Evolutionary conservation across 2,329 filamentous ascomycete species (phyloP), one percentile per base, ranked within the genome.

Genomic region (Periconia sp.): DNA sequence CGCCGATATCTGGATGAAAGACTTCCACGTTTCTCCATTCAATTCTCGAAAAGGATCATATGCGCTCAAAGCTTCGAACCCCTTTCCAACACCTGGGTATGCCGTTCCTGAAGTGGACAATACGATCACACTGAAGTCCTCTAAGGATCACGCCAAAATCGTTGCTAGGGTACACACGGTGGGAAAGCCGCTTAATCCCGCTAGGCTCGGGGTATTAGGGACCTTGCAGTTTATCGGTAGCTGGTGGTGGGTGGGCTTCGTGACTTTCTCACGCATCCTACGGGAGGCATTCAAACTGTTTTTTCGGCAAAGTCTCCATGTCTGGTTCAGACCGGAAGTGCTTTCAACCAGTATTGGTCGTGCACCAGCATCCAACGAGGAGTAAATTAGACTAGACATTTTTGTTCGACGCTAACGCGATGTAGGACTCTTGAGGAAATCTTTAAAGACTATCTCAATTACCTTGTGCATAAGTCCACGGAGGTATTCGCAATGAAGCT

Each of bases 21-120:
- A 88, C 52, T 88, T 91, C 51, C 87, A 89, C 59, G 85, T 89
- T 13, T 90, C 86, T 1, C 85, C 85, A 0, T 91, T 91, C 74
- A 91, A 87, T 61, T 74, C 74, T 31, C 62, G 76, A 19, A 73
- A 77, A 49, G 75, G 75, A 1, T 69, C 68, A 0, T 80, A 80
- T 55, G 69, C 72, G 1, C 60, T 78, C 6, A 70, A 70, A 43
- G 75, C 77, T 3, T 52, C 68, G 3, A 70, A 79, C 48, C 77
- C 77, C 2, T 68, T 78, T 16, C 61, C 61, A 13, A 58, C 52
- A 7, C 52, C 40, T 19, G 41, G 39, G 7, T 56, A 8, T 65
- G 66, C 36, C 65, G 70, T 15, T 15, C 54, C 57, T 8, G 63
- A 64, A 3, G 72, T 89, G 24, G 75, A 85, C 52, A 81, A 78